Conservation (phyloP, 176 grass and related monocot genomes). For the Carex littledalei region DNA sequence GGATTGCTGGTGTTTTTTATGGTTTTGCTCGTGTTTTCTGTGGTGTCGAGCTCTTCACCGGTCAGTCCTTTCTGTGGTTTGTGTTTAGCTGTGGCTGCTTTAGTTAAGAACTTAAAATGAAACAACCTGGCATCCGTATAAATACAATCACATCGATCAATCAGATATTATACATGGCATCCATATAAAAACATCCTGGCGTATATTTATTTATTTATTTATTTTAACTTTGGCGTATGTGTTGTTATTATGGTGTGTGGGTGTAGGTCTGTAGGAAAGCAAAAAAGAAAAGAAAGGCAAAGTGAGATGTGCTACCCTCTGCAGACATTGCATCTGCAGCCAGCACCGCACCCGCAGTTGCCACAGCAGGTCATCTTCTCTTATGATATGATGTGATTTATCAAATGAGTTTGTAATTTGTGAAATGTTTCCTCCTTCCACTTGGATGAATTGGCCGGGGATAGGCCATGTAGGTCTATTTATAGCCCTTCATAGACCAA, state of each 20-base stretch:
- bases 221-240: neutral
- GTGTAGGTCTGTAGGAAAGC: neutral
- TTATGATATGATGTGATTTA: neutral
- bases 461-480: constrained; percentile 17
- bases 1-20: neutral
- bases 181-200: neutral
- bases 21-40: constrained; percentile 16
- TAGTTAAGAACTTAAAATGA: neutral
- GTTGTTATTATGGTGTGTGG: neutral
- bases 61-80: constrained; percentile 25
- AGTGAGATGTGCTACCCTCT: constrained; percentile 31
- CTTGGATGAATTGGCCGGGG: constrained; percentile 23
- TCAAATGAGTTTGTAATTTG: neutral
- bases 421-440: neutral
- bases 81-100: neutral
- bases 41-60: constrained; percentile 28
- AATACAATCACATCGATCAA: neutral
- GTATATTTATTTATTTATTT: no score
- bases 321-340: constrained; percentile 62
- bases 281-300: no score
- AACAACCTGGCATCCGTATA: neutral
- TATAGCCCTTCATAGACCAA: constrained; percentile 32
- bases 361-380: constrained; percentile 65
- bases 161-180: neutral
- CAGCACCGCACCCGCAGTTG: constrained; percentile 62